Evolutionary conservation across 495 filamentous ascomycete genomes (phyloP).

Genomic region (Neurospora pannonica): DNA sequence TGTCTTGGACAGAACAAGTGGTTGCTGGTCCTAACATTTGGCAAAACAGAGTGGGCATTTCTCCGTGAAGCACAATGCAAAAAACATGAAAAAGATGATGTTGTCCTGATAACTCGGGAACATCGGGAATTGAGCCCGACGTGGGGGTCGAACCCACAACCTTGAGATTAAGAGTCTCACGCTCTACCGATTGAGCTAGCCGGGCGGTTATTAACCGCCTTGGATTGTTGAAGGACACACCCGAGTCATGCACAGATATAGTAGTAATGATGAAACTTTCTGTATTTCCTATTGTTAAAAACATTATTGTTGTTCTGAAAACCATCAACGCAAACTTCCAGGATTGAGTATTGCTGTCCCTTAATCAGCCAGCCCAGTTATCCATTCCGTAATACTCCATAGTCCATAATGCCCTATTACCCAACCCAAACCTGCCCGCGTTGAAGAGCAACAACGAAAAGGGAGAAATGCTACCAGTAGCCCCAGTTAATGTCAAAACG

Average conservation of each 20-base stretch:
- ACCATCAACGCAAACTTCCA: neutral
- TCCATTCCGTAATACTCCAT: neutral
- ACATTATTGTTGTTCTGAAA: neutral
- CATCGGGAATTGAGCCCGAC: neutral
- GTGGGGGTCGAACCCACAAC: neutral
- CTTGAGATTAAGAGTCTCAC: constrained; percentile 61
- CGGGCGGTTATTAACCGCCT: constrained; percentile 13
- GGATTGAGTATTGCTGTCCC: neutral
- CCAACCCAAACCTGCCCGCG: neutral
- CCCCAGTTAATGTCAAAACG: neutral
- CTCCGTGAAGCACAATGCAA: neutral
- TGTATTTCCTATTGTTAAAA: neutral
- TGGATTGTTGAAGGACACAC: neutral
- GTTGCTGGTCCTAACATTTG: neutral
- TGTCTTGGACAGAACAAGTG: neutral
- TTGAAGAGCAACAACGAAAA: neutral
- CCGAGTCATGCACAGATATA: neutral
- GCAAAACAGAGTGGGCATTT: neutral
- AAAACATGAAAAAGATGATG: neutral
- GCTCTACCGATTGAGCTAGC: constrained; percentile 81
- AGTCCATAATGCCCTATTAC: neutral
- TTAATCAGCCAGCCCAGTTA: neutral
- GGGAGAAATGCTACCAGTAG: neutral
- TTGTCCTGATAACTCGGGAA: neutral
- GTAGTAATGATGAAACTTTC: neutral